A percentile compares a stretch with the other conserved stretches of the same genome.
These are phyloP conservation scores for Alnus glutinosa DNA, from an alignment of 306 rosid genomes.

Conservation along the genomic window DNA sequence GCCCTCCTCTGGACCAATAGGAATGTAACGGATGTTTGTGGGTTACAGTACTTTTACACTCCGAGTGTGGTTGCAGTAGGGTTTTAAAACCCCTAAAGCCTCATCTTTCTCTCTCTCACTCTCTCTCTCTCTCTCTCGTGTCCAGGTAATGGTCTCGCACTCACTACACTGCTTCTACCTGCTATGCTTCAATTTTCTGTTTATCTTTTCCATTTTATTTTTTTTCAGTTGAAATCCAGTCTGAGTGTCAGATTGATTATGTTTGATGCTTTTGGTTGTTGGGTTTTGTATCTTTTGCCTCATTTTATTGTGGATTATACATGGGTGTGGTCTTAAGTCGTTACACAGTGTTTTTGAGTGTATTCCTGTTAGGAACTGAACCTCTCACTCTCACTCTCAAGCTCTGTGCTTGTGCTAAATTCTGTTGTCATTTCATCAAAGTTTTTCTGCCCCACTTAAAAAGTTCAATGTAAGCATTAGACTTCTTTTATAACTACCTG, in stretches of 20 bases:
- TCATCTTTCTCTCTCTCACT: not conserved
- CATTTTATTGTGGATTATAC: not conserved
- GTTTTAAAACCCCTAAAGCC: conserved; percentile 13
- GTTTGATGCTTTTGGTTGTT: not conserved
- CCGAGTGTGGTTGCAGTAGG: not conserved
- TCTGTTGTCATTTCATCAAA: not conserved
- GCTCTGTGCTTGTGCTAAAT: not conserved
- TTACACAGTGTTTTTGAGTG: not conserved
- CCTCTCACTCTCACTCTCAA: not conserved
- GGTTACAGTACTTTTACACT: not conserved
- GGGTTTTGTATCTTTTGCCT: not conserved
- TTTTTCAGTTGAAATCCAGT: not conserved
- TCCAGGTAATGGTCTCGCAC: conserved; percentile 11
- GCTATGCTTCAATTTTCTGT: not conserved
- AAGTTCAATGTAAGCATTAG: not conserved
- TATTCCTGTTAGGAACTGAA: not conserved
- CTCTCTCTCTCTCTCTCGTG: not conserved
- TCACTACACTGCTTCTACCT: not conserved
- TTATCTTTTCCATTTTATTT: not conserved
- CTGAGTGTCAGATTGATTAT: not conserved
- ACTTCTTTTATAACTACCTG: not conserved
- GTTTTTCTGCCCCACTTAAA: not conserved
- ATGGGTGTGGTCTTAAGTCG: not conserved
- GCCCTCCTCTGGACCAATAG: conserved; percentile 19
- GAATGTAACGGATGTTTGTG: not conserved